Evolutionary conservation across 2,329 filamentous ascomycete species (phyloP).

Genomic region (Chaetomium sp.): DNA sequence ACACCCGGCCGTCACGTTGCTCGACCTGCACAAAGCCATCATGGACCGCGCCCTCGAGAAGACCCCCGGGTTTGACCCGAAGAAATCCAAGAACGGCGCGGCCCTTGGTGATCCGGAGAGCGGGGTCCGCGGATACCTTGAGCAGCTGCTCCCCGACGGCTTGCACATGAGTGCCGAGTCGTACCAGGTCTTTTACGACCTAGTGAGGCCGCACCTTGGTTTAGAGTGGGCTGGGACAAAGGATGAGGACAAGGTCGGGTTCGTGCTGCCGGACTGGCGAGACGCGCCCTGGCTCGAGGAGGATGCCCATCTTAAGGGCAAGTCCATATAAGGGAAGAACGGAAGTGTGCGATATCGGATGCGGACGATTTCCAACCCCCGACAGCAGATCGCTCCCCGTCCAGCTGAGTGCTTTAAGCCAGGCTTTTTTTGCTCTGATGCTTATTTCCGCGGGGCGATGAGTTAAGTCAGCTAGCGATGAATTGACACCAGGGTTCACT

Average conservation of each 20-base stretch:
- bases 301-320: slow-evolving; percentile 15
- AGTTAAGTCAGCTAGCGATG: too few relatives aligned
- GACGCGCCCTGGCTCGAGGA: slow-evolving; percentile 25
- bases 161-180: slow-evolving; percentile 50
- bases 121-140: slow-evolving; percentile 45
- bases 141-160: slow-evolving; percentile 49
- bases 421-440: too few relatives aligned
- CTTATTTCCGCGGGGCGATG: too few relatives aligned
- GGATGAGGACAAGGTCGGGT: slow-evolving; percentile 34
- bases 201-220: slow-evolving; percentile 43
- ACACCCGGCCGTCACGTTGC: slow-evolving; percentile 58
- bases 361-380: too few relatives aligned
- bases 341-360: not conserved
- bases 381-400: too few relatives aligned
- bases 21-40: slow-evolving; percentile 76
- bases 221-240: slow-evolving; percentile 34
- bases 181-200: slow-evolving; percentile 47
- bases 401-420: too few relatives aligned
- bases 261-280: slow-evolving; percentile 46
- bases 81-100: slow-evolving; percentile 27
- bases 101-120: slow-evolving; percentile 45
- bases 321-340: not conserved
- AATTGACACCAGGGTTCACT: too few relatives aligned
- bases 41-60: slow-evolving; percentile 61
- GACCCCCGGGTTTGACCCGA: slow-evolving; percentile 50